Evolutionary conservation across 2,329 filamentous ascomycete genomes (phyloP).

Genomic region (Colletotrichum sidae): DNA sequence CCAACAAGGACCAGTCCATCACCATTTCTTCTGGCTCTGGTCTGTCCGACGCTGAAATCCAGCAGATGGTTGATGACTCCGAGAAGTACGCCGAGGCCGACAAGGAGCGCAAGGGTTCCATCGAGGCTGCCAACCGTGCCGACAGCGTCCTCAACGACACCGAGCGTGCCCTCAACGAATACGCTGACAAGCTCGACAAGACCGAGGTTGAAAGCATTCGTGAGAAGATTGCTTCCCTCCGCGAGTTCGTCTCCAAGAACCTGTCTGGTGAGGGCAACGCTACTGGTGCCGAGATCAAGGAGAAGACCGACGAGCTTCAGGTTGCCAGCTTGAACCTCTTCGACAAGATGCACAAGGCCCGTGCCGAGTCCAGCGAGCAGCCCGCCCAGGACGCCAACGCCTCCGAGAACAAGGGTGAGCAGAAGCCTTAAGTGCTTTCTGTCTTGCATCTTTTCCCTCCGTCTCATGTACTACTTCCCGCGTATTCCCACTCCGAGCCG

Average conservation of each 20-base stretch:
- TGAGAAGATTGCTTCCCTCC: slow-evolving; percentile 89
- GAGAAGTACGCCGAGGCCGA: slow-evolving; percentile 96
- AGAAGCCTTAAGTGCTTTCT: slow-evolving; percentile 68
- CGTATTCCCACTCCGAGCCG: not conserved
- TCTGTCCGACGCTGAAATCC: slow-evolving; percentile 93
- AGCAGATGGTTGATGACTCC: slow-evolving; percentile 97
- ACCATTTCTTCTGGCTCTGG: slow-evolving; percentile 98
- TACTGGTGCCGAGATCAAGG: slow-evolving; percentile 94
- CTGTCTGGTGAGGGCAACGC: slow-evolving; percentile 89
- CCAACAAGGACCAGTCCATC: slow-evolving; percentile 99
- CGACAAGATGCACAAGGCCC: slow-evolving; percentile 99
- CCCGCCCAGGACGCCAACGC: slow-evolving; percentile 70
- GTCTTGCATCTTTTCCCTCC: slow-evolving; percentile 40
- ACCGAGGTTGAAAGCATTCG: slow-evolving; percentile 90
- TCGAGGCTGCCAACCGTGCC: slow-evolving; percentile 96
- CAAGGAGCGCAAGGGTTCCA: slow-evolving; percentile 95
- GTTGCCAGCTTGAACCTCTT: slow-evolving; percentile 95
- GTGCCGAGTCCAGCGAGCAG: slow-evolving; percentile 73
- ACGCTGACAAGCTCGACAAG: slow-evolving; percentile 96
- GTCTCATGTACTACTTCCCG: slow-evolving; percentile 5
- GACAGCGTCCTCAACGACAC: slow-evolving; percentile 98
- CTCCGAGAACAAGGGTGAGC: slow-evolving; percentile 75
- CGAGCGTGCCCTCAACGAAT: slow-evolving; percentile 97
- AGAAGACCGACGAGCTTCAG: slow-evolving; percentile 98
- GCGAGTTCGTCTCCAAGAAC: slow-evolving; percentile 93